These are phyloP conservation scores for Hydnum rufescens DNA, from an alignment of 768 basidiomycete species.

Conservation along the genomic window DNA sequence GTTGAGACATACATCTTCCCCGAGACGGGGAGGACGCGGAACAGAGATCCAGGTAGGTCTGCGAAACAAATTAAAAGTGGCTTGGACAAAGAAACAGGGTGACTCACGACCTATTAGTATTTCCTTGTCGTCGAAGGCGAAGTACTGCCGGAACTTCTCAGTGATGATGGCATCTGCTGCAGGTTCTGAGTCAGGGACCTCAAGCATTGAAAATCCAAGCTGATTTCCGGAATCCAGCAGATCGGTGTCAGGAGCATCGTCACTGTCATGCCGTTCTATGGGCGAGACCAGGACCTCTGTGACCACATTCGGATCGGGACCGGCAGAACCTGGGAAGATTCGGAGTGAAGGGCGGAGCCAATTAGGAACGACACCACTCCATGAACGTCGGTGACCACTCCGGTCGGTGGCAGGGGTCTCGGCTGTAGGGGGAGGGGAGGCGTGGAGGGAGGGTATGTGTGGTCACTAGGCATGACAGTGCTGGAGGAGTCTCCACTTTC, in stretches of 20 bases:
- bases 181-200: slow-evolving; percentile 31
- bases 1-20: slow-evolving; percentile 83
- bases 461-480: slow-evolving; percentile 19
- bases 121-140: slow-evolving; percentile 83
- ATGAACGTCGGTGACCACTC: slow-evolving; percentile 22
- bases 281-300: not conserved
- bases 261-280: not conserved
- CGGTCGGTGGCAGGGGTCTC: slow-evolving; percentile 18
- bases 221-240: slow-evolving; percentile 21
- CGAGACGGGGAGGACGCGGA: slow-evolving; percentile 70
- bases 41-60: slow-evolving; percentile 88
- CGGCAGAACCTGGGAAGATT: slow-evolving; percentile 12
- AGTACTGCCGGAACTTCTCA: slow-evolving; percentile 61
- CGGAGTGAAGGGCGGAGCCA: slow-evolving; percentile 33
- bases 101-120: slow-evolving; percentile 67
- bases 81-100: not conserved
- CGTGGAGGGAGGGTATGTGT: slow-evolving; percentile 64
- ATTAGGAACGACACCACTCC: slow-evolving; percentile 50
- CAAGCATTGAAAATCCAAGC: slow-evolving; percentile 64
- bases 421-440: slow-evolving; percentile 26
- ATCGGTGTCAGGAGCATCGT: not conserved
- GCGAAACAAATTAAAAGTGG: slow-evolving; percentile 10
- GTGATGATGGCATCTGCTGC: slow-evolving; percentile 38
- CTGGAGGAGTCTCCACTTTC: not conserved
- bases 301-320: not conserved